Evolutionary conservation across 768 basidiomycete genomes (phyloP).

Genomic region (Leccinum disarticulatum): DNA sequence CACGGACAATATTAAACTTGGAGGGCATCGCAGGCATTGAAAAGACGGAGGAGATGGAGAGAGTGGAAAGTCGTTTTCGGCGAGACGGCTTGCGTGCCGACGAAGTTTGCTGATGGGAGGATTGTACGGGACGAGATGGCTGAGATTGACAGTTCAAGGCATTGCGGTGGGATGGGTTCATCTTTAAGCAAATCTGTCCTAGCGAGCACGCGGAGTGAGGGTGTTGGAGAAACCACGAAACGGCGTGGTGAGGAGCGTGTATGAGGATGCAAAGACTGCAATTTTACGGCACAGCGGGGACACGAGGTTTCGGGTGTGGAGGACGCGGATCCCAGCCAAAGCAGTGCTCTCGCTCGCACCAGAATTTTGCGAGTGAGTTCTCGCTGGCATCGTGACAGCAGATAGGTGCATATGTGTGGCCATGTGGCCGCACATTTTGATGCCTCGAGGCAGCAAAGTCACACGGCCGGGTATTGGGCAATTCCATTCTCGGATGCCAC

Average conservation of each 20-base stretch:
- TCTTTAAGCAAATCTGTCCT: constrained; percentile 27
- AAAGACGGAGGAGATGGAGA: constrained; percentile 34
- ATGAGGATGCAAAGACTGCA: constrained; percentile 9
- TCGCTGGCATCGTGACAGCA: constrained; percentile 11
- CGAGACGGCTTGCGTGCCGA: constrained; percentile 32
- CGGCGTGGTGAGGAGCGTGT: constrained; percentile 33
- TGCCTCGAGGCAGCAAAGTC: constrained; percentile 26
- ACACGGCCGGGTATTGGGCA: not conserved
- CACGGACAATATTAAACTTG: constrained; percentile 68
- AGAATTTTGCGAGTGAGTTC: constrained; percentile 13
- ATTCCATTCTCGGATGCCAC: not conserved
- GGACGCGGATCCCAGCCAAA: constrained; percentile 17
- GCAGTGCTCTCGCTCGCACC: constrained; percentile 20
- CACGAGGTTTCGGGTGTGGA: constrained; percentile 25
- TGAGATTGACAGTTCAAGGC: constrained; percentile 28
- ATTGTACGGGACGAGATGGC: constrained; percentile 17
- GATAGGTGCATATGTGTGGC: not conserved
- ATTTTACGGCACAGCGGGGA: constrained; percentile 20
- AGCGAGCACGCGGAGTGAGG: constrained; percentile 31
- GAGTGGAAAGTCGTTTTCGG: constrained; percentile 33
- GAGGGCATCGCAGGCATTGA: constrained; percentile 56
- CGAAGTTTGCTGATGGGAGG: constrained; percentile 22
- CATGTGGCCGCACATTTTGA: not conserved
- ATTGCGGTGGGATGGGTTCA: constrained; percentile 25
- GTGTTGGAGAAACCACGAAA: constrained; percentile 24